These are phyloP conservation scores for Kickxella alabastrina DNA, from an alignment of 192 early-diverging fungal genomes.

Conservation along the genomic window DNA sequence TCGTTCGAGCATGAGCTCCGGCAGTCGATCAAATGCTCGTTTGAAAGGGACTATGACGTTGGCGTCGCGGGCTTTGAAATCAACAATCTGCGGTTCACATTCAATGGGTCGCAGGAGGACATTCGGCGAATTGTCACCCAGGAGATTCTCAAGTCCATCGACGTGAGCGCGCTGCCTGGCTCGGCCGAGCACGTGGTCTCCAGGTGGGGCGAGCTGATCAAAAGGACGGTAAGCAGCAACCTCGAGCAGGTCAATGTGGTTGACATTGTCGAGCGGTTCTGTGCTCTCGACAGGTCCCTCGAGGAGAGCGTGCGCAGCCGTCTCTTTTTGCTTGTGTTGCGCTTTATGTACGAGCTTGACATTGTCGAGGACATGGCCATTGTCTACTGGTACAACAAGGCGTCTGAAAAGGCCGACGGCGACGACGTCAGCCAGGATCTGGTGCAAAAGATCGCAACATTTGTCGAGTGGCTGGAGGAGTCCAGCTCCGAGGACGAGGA, in stretches of 20 bases:
- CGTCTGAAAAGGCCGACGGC: conserved; percentile 37
- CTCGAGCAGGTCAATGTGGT: conserved; percentile 74
- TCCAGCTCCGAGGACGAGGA: conserved; percentile 53
- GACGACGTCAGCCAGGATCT: conserved; percentile 46
- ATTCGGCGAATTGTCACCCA: conserved; percentile 74
- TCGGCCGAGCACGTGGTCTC: conserved; percentile 50
- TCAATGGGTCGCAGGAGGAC: conserved; percentile 75
- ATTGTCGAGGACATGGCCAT: conserved; percentile 80
- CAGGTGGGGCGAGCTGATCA: conserved; percentile 71
- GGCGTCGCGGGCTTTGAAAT: conserved; percentile 80
- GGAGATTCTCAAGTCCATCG: conserved; percentile 60
- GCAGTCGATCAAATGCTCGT: conserved; percentile 77
- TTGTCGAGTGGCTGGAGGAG: conserved; percentile 71
- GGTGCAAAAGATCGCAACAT: conserved; percentile 56
- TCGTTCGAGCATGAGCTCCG: conserved; percentile 66
- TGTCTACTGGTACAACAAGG: conserved; percentile 67
- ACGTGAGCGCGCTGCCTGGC: conserved; percentile 42
- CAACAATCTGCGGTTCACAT: conserved; percentile 81
- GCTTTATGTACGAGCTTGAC: conserved; percentile 72
- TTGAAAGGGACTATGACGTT: conserved; percentile 69
- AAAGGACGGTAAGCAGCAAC: conserved; percentile 59
- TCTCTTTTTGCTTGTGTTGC: conserved; percentile 60
- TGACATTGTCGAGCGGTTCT: conserved; percentile 54
- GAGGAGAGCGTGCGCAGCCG: conserved; percentile 43
- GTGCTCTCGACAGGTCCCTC: conserved; percentile 23